Evolutionary conservation across 305 asterid species (phyloP), one percentile per base, ranked within the genome.

Genomic region (Fraxinus baroniana): DNA sequence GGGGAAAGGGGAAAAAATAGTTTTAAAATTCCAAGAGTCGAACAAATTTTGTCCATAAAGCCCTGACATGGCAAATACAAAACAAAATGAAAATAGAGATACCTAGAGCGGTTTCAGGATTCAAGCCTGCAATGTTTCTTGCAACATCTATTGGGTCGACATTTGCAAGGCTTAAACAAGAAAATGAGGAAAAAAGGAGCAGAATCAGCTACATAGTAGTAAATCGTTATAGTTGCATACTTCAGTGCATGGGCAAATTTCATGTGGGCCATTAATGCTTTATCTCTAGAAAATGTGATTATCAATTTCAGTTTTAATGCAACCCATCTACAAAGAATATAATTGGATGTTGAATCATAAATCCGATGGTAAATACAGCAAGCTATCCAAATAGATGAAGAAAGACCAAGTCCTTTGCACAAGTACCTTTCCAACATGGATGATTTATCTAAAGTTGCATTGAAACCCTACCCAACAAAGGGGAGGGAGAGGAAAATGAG

Each of bases 91-190:
- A 79, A 78, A 73, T 20, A 79, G 60, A 86, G 74, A 85, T 85
- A 94, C 99, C 98, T 85, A 97, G 88, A 52, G 99, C 93, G 74
- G 99, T 97, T 90, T 97, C 98, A 89, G 98, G 99, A 86, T 93
- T 84, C 89, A 97, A 83, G 85, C 97, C 98, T 28, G 91, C 82
- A 70, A 94, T 91, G 84, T 92, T 97, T 89, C 92, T 90, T 52
- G 97, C 98, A 5, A 97, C 90, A 82, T 97, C 99, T 86, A 97
- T 91, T 75, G 99, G 99, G 84, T 97, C 99, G 13, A 97, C 99
- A 87, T 97, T 97, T 78, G 99, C 99, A 57, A 94, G 98, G 90
- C 98, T 97, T 88, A n/a, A 57, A 57, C 24, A 87, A 71, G 82
- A 84, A 81, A 5, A 55, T 44, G 24, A 44, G 74, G 71, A 39